These are phyloP conservation scores for Fusarium beomiforme DNA, from an alignment of 2,329 filamentous ascomycete species.

Conservation along the genomic window DNA sequence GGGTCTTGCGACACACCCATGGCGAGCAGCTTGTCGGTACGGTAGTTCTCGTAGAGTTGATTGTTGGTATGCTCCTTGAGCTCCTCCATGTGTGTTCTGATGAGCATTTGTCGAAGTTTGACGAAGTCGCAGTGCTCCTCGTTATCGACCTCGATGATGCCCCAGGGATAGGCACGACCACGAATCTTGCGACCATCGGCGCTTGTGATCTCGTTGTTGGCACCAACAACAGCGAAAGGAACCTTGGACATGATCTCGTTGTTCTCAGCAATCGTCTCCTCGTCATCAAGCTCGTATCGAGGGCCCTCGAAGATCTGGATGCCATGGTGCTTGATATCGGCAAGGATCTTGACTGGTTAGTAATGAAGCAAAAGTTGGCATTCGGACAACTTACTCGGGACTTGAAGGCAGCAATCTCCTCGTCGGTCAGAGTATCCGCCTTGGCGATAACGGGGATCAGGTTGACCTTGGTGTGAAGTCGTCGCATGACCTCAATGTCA, in stretches of 20 bases:
- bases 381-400: constrained; percentile 78
- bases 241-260: constrained; percentile 99
- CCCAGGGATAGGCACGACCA: constrained; percentile 97
- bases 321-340: constrained; percentile 95
- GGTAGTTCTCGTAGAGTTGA: constrained; percentile 98
- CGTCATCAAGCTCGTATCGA: constrained; percentile 97
- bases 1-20: constrained; percentile 99
- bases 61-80: constrained; percentile 99
- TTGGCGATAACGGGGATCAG: constrained; percentile 99
- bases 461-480: constrained; percentile 99
- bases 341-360: constrained; percentile 75
- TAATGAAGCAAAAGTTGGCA: background rate
- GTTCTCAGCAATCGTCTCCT: constrained; percentile 99
- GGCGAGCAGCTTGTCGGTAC: constrained; percentile 97
- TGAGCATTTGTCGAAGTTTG: constrained; percentile 99
- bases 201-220: constrained; percentile 91
- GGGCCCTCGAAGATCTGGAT: constrained; percentile 99
- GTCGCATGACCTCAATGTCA: constrained; percentile 99
- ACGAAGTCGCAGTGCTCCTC: constrained; percentile 99
- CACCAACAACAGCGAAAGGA: constrained; percentile 96
- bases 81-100: constrained; percentile 99
- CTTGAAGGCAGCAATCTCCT: constrained; percentile 96
- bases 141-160: constrained; percentile 98
- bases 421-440: constrained; percentile 96
- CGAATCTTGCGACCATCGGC: constrained; percentile 95